These are phyloP conservation scores for Populus nigra DNA, from an alignment of 345 rosid genomes.

Conservation along the genomic window DNA sequence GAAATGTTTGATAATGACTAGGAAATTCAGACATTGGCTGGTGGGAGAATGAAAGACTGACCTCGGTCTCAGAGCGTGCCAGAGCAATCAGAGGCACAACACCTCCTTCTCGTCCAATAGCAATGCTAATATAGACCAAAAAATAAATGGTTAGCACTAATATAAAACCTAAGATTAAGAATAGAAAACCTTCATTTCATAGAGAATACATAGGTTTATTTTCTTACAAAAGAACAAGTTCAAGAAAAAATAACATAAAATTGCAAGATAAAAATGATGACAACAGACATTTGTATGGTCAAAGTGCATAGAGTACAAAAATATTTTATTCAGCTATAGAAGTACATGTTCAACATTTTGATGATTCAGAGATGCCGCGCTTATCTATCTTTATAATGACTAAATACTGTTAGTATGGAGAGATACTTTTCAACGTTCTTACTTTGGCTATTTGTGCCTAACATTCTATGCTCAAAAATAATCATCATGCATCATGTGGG, in stretches of 20 bases:
- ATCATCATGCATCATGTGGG: not conserved
- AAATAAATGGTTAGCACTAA: not conserved
- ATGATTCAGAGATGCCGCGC: not conserved
- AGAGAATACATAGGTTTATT: not conserved
- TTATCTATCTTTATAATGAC: not conserved
- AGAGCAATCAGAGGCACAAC: constrained; percentile 38
- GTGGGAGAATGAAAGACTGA: constrained; percentile 21
- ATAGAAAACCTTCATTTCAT: not conserved
- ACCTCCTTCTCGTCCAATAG: constrained; percentile 45
- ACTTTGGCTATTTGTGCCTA: not conserved
- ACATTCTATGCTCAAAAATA: not conserved
- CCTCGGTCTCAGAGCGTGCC: constrained; percentile 33
- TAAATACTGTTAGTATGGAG: not conserved
- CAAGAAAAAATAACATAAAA: not conserved
- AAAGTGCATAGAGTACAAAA: not conserved
- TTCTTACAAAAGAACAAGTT: not conserved
- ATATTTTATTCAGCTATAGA: not conserved
- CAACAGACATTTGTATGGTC: not conserved
- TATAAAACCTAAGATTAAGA: not conserved
- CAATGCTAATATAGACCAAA: constrained; percentile 31
- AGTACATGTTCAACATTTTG: not conserved
- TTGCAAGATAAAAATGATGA: not conserved
- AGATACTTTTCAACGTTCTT: not conserved
- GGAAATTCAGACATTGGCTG: not conserved
- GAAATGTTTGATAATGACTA: not conserved